These are phyloP conservation scores for Oenanthe javanica DNA, from an alignment of 140 eudicot species.

Conservation along the genomic window DNA sequence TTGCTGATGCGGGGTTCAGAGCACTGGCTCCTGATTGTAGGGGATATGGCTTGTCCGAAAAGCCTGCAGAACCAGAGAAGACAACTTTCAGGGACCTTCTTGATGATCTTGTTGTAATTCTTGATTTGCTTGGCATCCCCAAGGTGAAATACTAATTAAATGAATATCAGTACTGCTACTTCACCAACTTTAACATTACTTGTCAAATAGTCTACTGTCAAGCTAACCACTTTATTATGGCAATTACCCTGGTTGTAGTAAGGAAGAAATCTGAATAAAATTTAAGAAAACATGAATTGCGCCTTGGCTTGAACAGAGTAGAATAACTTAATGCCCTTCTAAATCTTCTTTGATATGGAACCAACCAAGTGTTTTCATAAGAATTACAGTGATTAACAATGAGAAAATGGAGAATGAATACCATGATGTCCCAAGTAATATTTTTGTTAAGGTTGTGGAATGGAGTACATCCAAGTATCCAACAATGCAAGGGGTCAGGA, in stretches of 20 bases:
- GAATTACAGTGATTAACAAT: neutral
- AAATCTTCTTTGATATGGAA: neutral
- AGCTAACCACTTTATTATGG: neutral
- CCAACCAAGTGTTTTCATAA: neutral
- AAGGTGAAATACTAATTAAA: constrained; percentile 6
- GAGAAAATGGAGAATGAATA: neutral
- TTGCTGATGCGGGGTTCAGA: constrained; percentile 27
- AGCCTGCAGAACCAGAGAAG: constrained; percentile 22
- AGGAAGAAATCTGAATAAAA: neutral
- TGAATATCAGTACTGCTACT: neutral
- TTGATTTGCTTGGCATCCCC: constrained; percentile 17
- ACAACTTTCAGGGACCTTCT: constrained; percentile 27
- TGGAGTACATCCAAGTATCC: too few species aligned
- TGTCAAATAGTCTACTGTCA: neutral
- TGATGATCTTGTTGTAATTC: constrained; percentile 21
- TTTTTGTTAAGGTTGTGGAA: too few species aligned
- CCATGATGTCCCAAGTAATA: neutral
- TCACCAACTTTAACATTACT: neutral
- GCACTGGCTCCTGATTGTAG: constrained; percentile 29
- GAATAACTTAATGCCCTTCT: neutral
- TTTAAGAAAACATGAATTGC: neutral
- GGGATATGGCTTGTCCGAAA: constrained; percentile 36
- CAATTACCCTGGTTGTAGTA: neutral
- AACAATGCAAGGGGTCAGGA: neutral
- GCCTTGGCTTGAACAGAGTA: neutral